Percentiles rank a stretch among this genome's conserved stretches.
These are phyloP conservation scores for Kwoniella europaea DNA, from an alignment of 768 basidiomycete genomes.

Conservation along the genomic window DNA sequence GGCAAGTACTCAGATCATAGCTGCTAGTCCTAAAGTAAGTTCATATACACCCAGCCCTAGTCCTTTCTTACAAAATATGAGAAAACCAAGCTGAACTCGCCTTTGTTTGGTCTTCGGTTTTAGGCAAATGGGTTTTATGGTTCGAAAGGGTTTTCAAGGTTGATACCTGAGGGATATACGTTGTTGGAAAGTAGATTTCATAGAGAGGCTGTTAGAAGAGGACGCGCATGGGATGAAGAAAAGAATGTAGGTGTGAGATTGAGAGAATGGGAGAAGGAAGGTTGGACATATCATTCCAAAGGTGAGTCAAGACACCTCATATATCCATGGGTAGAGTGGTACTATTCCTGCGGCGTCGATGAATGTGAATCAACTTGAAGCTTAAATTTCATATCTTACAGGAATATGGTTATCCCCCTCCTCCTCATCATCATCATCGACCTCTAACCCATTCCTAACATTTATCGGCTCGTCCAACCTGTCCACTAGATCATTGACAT, in stretches of 20 bases:
- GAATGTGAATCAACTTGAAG: too few species aligned
- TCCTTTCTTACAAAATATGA: neutral
- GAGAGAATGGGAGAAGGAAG: conserved; percentile 81
- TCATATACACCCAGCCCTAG: neutral
- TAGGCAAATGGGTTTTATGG: conserved; percentile 96
- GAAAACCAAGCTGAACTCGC: neutral
- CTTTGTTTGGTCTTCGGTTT: neutral
- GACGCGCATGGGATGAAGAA: conserved; percentile 38
- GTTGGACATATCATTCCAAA: conserved; percentile 99
- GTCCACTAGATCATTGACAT: conserved; percentile 83
- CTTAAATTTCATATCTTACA: conserved; percentile 47
- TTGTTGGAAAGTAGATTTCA: conserved; percentile 78
- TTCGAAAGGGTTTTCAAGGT: conserved; percentile 83
- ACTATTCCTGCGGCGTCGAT: too few species aligned
- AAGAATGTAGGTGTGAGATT: conserved; percentile 67
- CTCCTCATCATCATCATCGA: conserved; percentile 39
- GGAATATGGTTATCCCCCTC: conserved; percentile 78
- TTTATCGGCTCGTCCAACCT: conserved; percentile 95
- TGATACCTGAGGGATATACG: conserved; percentile 95
- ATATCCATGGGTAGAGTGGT: neutral
- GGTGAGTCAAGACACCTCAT: conserved; percentile 63
- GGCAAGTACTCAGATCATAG: conserved; percentile 70
- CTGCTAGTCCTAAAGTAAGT: conserved; percentile 81
- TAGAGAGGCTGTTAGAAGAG: conserved; percentile 41
- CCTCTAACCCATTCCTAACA: conserved; percentile 66